A percentile compares a stretch with the other conserved stretches of the same genome.
Evolutionary conservation across 2,329 filamentous ascomycete genomes (phyloP).

Genomic region (Claviceps quebecensis): DNA sequence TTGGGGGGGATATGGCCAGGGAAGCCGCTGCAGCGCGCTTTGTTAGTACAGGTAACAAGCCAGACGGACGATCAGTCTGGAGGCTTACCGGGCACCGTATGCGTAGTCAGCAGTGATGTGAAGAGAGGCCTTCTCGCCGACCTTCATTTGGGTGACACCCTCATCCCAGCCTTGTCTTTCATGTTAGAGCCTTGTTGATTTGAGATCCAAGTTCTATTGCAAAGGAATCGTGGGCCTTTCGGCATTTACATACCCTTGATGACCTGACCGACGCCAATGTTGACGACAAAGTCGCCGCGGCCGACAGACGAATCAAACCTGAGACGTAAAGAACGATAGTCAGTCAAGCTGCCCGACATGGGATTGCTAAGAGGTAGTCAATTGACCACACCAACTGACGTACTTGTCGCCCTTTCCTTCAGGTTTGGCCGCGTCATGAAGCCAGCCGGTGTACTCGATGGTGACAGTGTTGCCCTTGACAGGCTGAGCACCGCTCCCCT

Average conservation of each 20-base stretch:
- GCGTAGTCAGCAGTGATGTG: slow-evolving; percentile 46
- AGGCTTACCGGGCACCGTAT: slow-evolving; percentile 22
- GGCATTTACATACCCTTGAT: slow-evolving; percentile 54
- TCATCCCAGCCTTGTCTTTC: slow-evolving; percentile 59
- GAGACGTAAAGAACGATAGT: neutral
- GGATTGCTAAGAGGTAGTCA: neutral
- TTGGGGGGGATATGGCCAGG: slow-evolving; percentile 54
- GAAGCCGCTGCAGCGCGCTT: slow-evolving; percentile 49
- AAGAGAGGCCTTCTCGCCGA: slow-evolving; percentile 80
- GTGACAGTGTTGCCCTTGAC: slow-evolving; percentile 55
- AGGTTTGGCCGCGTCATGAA: slow-evolving; percentile 51
- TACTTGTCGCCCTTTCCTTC: slow-evolving; percentile 60
- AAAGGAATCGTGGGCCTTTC: too few species aligned
- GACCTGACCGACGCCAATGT: slow-evolving; percentile 71
- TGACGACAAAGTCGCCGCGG: slow-evolving; percentile 59
- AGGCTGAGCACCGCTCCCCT: slow-evolving; percentile 52
- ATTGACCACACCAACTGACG: slow-evolving; percentile 16
- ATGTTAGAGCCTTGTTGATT: slow-evolving; percentile 3
- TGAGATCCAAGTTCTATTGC: neutral
- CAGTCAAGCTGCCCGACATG: neutral
- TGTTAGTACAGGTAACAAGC: neutral
- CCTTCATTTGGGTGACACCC: slow-evolving; percentile 70
- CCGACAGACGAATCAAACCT: slow-evolving; percentile 85
- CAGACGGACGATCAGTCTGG: slow-evolving; percentile 28
- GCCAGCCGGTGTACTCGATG: slow-evolving; percentile 84